Conservation (phyloP, 495 filamentous ascomycete genomes). For the Penicillium arizonense region DNA sequence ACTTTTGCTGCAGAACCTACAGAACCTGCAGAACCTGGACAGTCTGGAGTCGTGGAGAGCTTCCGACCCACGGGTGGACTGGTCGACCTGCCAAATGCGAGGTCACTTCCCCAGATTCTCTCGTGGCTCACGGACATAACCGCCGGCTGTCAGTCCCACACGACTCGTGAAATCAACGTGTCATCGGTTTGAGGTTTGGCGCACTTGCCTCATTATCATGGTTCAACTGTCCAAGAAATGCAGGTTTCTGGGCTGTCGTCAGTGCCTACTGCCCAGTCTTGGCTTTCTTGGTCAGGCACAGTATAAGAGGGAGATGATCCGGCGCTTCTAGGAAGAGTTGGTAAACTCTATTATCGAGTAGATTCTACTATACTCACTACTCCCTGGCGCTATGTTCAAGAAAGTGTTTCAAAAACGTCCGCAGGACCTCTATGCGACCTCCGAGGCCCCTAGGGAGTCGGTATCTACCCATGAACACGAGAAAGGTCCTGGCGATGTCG, state of each 20-base stretch:
- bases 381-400: slow-evolving; percentile 14
- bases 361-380: background rate
- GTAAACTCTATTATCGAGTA: background rate
- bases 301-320: slow-evolving; percentile 8
- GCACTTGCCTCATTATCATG: slow-evolving; percentile 1
- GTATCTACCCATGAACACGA: slow-evolving; percentile 20
- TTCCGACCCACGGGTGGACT: slow-evolving; percentile 2
- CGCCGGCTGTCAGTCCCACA: background rate
- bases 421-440: slow-evolving; percentile 10
- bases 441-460: slow-evolving; percentile 16
- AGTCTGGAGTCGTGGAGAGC: slow-evolving; percentile 12
- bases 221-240: slow-evolving; percentile 2
- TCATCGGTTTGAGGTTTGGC: slow-evolving; percentile 15
- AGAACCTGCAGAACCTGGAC: background rate
- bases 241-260: background rate
- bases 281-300: background rate
- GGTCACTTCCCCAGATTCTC: slow-evolving; percentile 22
- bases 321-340: background rate
- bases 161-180: slow-evolving; percentile 17
- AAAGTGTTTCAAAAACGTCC: slow-evolving; percentile 17
- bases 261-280: background rate
- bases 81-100: background rate
- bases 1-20: background rate
- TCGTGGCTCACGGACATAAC: slow-evolving; percentile 5
- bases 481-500: slow-evolving; percentile 18